Conservation (phyloP, 106 monocot species). For the Ottelia alismoides region DNA sequence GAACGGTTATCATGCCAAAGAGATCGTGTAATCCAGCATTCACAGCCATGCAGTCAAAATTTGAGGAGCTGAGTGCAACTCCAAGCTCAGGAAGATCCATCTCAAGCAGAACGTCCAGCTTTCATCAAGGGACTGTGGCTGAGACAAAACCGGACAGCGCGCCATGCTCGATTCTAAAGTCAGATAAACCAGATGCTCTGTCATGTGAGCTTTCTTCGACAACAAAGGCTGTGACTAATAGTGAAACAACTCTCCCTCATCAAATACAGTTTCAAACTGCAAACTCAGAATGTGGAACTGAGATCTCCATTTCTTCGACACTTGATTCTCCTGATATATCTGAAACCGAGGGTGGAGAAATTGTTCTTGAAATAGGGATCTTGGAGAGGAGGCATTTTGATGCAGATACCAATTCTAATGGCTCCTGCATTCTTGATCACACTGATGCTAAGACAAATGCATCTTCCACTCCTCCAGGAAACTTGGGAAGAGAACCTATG, state of each 20-base stretch:
- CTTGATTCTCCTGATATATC: constrained; percentile 88
- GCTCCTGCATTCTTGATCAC: background rate
- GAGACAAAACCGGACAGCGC: background rate
- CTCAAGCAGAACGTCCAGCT: too few relatives aligned
- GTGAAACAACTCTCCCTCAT: constrained; percentile 11
- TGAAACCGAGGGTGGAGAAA: constrained; percentile 72
- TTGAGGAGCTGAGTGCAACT: constrained; percentile 67
- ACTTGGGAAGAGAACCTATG: background rate
- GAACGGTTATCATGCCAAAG: constrained; percentile 16
- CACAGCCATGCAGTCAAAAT: constrained; percentile 86
- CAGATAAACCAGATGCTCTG: constrained; percentile 13
- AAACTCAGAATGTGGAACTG: constrained; percentile 81
- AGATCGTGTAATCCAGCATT: constrained; percentile 61
- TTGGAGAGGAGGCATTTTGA: constrained; percentile 23
- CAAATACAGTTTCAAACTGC: constrained; percentile 28
- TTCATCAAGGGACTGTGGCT: background rate
- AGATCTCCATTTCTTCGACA: constrained; percentile 88
- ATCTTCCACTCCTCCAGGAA: background rate
- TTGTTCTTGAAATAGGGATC: constrained; percentile 58
- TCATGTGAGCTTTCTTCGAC: constrained; percentile 8
- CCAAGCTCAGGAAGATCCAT: constrained; percentile 14
- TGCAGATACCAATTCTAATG: constrained; percentile 2
- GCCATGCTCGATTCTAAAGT: background rate
- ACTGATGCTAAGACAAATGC: background rate
- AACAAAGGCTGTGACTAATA: constrained; percentile 5